Conservation (phyloP, 192 early-diverging fungal genomes). For the Funneliformis geosporum region DNA sequence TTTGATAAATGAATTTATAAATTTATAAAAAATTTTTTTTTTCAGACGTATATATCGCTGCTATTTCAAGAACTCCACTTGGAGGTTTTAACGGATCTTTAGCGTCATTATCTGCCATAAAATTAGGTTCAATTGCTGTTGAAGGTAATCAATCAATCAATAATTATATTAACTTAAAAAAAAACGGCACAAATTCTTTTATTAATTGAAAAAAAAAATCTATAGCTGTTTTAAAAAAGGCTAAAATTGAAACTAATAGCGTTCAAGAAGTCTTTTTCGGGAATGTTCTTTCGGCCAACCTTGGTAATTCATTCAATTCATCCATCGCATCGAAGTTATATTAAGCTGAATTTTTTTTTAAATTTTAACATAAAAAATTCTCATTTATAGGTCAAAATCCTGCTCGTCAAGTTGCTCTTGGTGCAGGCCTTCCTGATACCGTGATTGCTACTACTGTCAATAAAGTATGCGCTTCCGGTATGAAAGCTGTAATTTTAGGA, state of each 20-base stretch:
- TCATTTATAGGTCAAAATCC: constrained; percentile 71
- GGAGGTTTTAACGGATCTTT: constrained; percentile 91
- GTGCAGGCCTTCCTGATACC: constrained; percentile 65
- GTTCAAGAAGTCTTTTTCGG: constrained; percentile 80
- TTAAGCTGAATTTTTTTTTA: neutral
- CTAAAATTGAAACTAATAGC: constrained; percentile 57
- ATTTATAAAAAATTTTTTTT: neutral
- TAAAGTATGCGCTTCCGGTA: constrained; percentile 82
- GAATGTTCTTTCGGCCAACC: constrained; percentile 74
- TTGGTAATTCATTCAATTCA: constrained; percentile 41
- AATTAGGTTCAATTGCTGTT: constrained; percentile 87
- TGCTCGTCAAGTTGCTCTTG: constrained; percentile 77
- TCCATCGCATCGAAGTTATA: neutral
- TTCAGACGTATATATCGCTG: constrained; percentile 81
- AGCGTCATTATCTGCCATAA: constrained; percentile 73
- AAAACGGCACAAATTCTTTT: too few species aligned
- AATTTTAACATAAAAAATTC: neutral
- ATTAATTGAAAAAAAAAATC: neutral
- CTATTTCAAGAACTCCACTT: constrained; percentile 87
- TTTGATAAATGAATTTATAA: neutral
- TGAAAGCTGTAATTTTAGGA: constrained; percentile 78
- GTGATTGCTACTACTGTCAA: constrained; percentile 77
- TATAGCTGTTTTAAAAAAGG: constrained; percentile 52
- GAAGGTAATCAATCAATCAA: constrained; percentile 56
- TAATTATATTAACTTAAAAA: neutral